Conservation (phyloP, 768 basidiomycete species). For the Clitopilus hobsonii region DNA sequence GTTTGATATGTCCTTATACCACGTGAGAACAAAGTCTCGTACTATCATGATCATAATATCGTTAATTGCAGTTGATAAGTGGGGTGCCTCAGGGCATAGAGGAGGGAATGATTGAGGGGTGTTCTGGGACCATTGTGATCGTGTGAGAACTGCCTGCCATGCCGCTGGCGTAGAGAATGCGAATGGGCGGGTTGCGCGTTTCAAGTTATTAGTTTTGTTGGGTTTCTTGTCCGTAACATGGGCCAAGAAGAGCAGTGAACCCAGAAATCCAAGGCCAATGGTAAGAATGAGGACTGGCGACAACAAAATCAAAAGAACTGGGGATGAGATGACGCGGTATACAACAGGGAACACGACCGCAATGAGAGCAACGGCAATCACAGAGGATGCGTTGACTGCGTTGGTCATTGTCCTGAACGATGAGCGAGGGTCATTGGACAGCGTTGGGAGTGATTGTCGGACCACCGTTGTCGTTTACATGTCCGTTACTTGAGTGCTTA, state of each 20-base stretch:
- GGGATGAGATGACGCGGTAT: conserved; percentile 59
- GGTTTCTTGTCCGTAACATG: background rate
- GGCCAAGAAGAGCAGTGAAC: conserved; percentile 44
- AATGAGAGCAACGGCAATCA: conserved; percentile 43
- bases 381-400: background rate
- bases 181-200: conserved; percentile 64
- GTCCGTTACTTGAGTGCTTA: too few relatives aligned
- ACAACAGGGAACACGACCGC: conserved; percentile 53
- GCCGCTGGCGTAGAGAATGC: conserved; percentile 91
- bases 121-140: conserved; percentile 86
- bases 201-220: conserved; percentile 28
- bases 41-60: conserved; percentile 78
- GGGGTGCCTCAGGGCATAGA: conserved; percentile 57
- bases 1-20: conserved; percentile 85
- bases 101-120: conserved; percentile 64
- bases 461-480: background rate
- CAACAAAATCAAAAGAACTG: conserved; percentile 57
- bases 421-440: background rate
- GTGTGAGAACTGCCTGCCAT: conserved; percentile 86
- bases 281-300: conserved; percentile 53
- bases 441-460: background rate
- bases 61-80: conserved; percentile 69
- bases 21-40: conserved; percentile 82
- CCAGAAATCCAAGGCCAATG: conserved; percentile 45
- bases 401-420: background rate